Percentiles rank a stretch among this genome's conserved stretches.
Conservation (phyloP, 441 rosid species). For the Gossypium laxum region DNA sequence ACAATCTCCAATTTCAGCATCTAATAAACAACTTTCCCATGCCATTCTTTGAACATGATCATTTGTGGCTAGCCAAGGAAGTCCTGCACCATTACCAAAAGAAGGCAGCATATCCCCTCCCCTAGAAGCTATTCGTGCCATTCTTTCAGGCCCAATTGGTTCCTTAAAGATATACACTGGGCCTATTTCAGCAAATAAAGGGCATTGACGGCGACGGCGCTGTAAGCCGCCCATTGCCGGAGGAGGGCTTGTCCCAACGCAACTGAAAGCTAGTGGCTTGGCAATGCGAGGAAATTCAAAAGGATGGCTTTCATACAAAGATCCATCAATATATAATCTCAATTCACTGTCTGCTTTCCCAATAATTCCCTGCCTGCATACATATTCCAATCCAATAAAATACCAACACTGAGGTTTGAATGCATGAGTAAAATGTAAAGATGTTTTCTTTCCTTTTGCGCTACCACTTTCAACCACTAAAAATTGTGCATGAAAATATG, state of each 20-base stretch:
- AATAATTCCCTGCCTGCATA: constrained; percentile 70
- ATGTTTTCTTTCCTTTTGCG: constrained; percentile 89
- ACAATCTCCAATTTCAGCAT: constrained; percentile 80
- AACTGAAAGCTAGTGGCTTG: constrained; percentile 92
- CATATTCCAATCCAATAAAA: constrained; percentile 88
- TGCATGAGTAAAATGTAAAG: constrained; percentile 95
- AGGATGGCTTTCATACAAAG: constrained; percentile 83
- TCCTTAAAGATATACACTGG: constrained; percentile 91
- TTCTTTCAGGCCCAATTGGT: constrained; percentile 83
- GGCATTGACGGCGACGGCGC: constrained; percentile 92
- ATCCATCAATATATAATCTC: constrained; percentile 87
- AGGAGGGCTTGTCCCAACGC: constrained; percentile 97
- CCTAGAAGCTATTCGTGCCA: constrained; percentile 81
- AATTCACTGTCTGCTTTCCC: constrained; percentile 89
- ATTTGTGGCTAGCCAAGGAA: constrained; percentile 88
- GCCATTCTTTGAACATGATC: constrained; percentile 50
- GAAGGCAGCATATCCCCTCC: constrained; percentile 92
- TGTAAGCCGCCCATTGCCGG: constrained; percentile 94
- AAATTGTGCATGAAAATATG: constrained; percentile 96
- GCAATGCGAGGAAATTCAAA: constrained; percentile 93
- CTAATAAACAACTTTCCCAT: constrained; percentile 74
- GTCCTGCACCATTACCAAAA: constrained; percentile 90
- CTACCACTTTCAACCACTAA: constrained; percentile 92
- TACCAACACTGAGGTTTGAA: constrained; percentile 99
- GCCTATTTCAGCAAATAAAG: constrained; percentile 99